These are phyloP conservation scores for Alternaria novae-zelandiae DNA, from an alignment of 2,329 filamentous ascomycete species.

Conservation along the genomic window DNA sequence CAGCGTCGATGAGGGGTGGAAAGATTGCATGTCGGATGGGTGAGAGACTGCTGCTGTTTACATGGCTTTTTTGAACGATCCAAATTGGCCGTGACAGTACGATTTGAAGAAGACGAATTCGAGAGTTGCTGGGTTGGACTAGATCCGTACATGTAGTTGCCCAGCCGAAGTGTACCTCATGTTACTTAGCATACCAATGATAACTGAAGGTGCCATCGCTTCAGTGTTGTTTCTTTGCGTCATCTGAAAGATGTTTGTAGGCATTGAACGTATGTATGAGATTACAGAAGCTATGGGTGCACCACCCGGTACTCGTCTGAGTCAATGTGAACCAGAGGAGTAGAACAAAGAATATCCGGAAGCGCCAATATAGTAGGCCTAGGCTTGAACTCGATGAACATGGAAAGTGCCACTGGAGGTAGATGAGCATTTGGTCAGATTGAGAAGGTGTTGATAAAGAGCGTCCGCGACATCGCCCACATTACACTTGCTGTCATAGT, in stretches of 20 bases:
- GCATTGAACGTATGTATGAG: neutral
- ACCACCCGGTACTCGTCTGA: neutral
- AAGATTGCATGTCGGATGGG: neutral
- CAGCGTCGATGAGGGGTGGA: neutral
- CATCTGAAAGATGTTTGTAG: neutral
- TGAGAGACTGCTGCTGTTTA: neutral
- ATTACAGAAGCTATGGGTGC: neutral
- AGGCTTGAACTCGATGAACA: neutral
- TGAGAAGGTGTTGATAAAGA: neutral
- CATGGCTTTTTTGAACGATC: neutral
- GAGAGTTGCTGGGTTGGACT: neutral
- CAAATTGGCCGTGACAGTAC: neutral
- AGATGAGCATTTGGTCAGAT: neutral
- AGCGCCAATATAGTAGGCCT: neutral
- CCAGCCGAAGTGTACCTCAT: neutral
- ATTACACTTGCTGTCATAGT: neutral
- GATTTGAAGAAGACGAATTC: neutral
- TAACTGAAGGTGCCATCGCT: neutral
- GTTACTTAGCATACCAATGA: neutral
- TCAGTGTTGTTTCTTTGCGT: neutral
- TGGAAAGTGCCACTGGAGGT: neutral
- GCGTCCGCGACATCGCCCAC: neutral
- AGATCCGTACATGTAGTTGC: neutral
- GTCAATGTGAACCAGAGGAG: neutral
- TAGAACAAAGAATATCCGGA: neutral